Conservation (phyloP, 2,329 filamentous ascomycete genomes). For the Aspergillus nomiae region DNA sequence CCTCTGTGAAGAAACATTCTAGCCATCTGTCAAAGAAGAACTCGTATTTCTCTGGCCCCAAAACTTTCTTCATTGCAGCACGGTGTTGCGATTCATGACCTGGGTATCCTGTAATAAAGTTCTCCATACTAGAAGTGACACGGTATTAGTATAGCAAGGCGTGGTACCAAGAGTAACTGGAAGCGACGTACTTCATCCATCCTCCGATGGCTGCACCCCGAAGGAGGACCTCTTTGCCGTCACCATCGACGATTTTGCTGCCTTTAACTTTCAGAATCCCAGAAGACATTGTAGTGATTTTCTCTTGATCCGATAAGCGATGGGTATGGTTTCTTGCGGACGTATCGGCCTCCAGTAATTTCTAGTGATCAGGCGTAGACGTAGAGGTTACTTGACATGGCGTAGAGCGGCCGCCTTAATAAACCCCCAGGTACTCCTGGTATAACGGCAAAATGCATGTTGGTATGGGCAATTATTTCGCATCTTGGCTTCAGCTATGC, state of each 20-base stretch:
- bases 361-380: not conserved
- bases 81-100: conserved; percentile 61
- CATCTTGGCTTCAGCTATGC: conserved; percentile 1
- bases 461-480: not conserved
- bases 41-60: conserved; percentile 59
- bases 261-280: conserved; percentile 46
- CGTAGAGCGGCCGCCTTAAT: not conserved
- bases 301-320: not conserved
- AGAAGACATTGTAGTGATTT: conserved; percentile 27
- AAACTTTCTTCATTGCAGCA: conserved; percentile 53
- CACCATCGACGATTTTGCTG: conserved; percentile 48
- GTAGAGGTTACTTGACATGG: not conserved
- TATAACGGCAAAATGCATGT: not conserved
- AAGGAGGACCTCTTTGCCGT: conserved; percentile 51
- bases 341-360: not conserved
- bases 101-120: conserved; percentile 65
- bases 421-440: not conserved
- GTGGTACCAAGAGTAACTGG: not conserved
- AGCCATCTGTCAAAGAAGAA: conserved; percentile 63
- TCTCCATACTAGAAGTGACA: conserved; percentile 51
- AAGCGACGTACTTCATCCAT: conserved; percentile 44
- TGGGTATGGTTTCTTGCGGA: not conserved
- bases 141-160: conserved; percentile 14
- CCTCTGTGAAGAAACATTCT: conserved; percentile 61
- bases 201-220: conserved; percentile 51